These are phyloP conservation scores for Thalia dealbata DNA, from an alignment of 176 grass and related monocot genomes.

Conservation along the genomic window DNA sequence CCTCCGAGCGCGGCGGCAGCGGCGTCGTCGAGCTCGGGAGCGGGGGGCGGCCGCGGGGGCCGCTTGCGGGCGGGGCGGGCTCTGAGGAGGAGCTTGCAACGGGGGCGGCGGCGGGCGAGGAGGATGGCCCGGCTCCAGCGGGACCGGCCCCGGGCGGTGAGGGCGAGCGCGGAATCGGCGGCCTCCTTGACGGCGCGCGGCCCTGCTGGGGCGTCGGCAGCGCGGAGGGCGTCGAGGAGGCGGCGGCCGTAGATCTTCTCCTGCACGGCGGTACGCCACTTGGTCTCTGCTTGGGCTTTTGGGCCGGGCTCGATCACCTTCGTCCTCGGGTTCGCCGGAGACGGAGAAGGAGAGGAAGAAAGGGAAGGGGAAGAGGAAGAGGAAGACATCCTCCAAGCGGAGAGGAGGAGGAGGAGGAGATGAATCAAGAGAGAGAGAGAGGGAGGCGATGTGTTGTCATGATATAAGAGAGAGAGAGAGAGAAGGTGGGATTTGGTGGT, in stretches of 20 bases:
- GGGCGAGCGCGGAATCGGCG: slow-evolving; percentile 77
- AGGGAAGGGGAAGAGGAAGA: no score
- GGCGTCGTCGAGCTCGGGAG: not conserved
- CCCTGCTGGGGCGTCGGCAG: not conserved
- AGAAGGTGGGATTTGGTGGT: not conserved
- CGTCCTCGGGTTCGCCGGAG: not conserved
- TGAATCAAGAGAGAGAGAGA: not conserved
- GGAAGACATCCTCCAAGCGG: not conserved
- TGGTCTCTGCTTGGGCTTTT: slow-evolving; percentile 24
- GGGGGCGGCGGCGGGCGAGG: slow-evolving; percentile 39
- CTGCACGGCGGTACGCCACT: slow-evolving; percentile 71
- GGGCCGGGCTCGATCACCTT: not conserved
- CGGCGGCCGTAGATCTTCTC: slow-evolving; percentile 69
- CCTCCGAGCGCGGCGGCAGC: slow-evolving; percentile 16
- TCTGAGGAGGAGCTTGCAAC: slow-evolving; percentile 54
- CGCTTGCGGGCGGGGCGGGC: slow-evolving; percentile 37
- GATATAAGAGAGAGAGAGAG: not conserved
- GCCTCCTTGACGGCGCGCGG: slow-evolving; percentile 62
- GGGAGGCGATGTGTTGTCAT: not conserved
- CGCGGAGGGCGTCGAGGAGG: slow-evolving; percentile 3
- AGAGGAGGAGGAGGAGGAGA: not conserved
- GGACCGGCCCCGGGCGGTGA: slow-evolving; percentile 70
- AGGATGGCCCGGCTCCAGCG: slow-evolving; percentile 95
- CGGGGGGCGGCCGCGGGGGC: slow-evolving; percentile 11
- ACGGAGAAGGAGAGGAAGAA: not conserved